Conservation (phyloP, 2,329 filamentous ascomycete species). For the Diaporthe batatas region DNA sequence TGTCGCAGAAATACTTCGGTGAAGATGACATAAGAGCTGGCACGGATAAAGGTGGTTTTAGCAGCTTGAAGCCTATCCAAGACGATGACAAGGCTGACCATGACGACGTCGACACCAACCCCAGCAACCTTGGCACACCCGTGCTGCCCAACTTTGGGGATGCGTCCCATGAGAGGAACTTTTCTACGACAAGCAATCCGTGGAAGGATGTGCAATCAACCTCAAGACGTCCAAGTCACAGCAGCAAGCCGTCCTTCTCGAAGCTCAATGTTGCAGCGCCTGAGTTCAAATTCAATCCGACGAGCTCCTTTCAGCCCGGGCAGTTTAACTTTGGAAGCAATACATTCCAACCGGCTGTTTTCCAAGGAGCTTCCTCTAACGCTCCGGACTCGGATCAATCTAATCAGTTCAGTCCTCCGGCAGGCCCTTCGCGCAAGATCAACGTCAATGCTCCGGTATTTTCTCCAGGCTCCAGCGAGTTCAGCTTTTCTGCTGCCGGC, state of each 20-base stretch:
- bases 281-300: constrained; percentile 84
- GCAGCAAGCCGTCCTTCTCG: constrained; percentile 78
- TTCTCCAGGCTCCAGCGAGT: constrained; percentile 74
- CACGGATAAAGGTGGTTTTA: constrained; percentile 53
- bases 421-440: constrained; percentile 64
- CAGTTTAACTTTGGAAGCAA: constrained; percentile 64
- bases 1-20: constrained; percentile 76
- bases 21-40: constrained; percentile 61
- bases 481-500: constrained; percentile 74
- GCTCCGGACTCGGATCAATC: constrained; percentile 53
- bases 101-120: constrained; percentile 80
- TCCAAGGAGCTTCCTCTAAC: constrained; percentile 56
- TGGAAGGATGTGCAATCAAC: constrained; percentile 68
- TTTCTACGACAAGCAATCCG: constrained; percentile 72
- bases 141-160: constrained; percentile 61
- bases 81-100: constrained; percentile 63
- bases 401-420: constrained; percentile 58
- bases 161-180: constrained; percentile 65
- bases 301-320: constrained; percentile 63
- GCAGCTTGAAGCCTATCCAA: constrained; percentile 56
- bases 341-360: constrained; percentile 63
- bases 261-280: constrained; percentile 91
- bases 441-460: constrained; percentile 80
- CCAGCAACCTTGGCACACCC: constrained; percentile 78
- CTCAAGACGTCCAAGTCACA: constrained; percentile 67